Conservation (phyloP, 2,329 filamentous ascomycete species). For the Didymella sp. region DNA sequence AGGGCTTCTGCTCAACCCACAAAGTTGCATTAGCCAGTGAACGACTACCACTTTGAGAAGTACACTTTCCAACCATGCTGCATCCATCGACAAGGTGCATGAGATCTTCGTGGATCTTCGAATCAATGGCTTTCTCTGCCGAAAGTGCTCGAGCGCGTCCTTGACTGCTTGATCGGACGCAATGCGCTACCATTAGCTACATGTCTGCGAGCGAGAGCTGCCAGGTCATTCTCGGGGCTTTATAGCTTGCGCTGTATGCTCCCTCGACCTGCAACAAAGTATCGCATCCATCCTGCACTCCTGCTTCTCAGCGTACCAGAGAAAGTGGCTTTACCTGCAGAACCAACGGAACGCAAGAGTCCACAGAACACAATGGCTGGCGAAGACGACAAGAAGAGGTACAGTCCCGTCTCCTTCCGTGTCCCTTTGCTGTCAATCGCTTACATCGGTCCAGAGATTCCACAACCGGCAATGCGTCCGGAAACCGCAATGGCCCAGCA, state of each 20-base stretch:
- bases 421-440: not conserved
- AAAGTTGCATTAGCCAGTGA: slow-evolving; percentile 14
- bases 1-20: slow-evolving; percentile 8
- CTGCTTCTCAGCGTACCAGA: slow-evolving; percentile 1
- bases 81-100: not conserved
- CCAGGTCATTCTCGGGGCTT: not conserved
- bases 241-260: not conserved
- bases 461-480: slow-evolving; percentile 10
- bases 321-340: slow-evolving; percentile 9
- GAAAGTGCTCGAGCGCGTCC: not conserved
- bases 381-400: slow-evolving; percentile 13
- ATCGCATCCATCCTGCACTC: not conserved
- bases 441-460: not conserved
- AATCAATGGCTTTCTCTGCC: slow-evolving; percentile 6
- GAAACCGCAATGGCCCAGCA: slow-evolving; percentile 10
- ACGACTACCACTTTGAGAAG: slow-evolving; percentile 7
- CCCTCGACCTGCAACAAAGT: not conserved
- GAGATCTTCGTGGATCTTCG: slow-evolving; percentile 3
- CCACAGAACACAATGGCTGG: slow-evolving; percentile 12
- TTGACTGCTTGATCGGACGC: not conserved
- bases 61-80: slow-evolving; percentile 8
- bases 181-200: slow-evolving; percentile 11
- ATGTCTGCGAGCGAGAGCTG: not conserved
- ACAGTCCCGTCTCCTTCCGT: too few relatives aligned
- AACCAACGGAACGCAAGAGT: not conserved